Conservation (phyloP, 2,329 filamentous ascomycete genomes). For the Aspergillus niger region DNA sequence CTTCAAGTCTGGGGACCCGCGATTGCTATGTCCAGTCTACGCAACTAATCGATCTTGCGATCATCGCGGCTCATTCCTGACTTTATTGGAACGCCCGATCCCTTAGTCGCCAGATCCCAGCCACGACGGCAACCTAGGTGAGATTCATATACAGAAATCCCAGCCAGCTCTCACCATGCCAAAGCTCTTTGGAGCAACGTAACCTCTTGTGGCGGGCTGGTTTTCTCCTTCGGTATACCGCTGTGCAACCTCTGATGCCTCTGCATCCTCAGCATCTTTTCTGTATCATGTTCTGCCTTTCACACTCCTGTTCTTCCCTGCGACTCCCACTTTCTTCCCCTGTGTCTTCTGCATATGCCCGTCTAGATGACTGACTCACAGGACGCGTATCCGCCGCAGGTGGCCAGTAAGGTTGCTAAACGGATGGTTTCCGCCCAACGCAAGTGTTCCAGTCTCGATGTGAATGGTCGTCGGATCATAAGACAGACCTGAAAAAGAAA, state of each 20-base stretch:
- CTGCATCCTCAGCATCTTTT: background rate
- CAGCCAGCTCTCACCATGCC: background rate
- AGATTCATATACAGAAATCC: background rate
- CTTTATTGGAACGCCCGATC: background rate
- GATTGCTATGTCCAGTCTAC: background rate
- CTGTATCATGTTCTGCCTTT: background rate
- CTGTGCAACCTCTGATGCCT: background rate
- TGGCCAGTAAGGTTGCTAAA: background rate
- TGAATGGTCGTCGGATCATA: background rate
- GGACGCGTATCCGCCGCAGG: background rate
- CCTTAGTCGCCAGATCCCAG: background rate
- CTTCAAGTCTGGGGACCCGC: background rate
- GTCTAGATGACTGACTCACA: background rate
- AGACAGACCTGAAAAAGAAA: background rate
- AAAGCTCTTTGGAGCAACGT: background rate
- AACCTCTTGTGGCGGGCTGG: background rate
- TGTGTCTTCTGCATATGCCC: background rate
- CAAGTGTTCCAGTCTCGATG: background rate
- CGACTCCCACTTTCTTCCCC: background rate
- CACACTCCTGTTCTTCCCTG: background rate
- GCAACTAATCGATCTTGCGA: background rate
- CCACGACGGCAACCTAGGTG: background rate
- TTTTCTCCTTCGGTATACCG: background rate
- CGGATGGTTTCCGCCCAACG: slow-evolving; percentile 1
- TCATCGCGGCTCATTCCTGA: slow-evolving; percentile 17